Conservation (phyloP, 371 early-diverging fungal genomes). For the Sporodiniella umbellata region DNA sequence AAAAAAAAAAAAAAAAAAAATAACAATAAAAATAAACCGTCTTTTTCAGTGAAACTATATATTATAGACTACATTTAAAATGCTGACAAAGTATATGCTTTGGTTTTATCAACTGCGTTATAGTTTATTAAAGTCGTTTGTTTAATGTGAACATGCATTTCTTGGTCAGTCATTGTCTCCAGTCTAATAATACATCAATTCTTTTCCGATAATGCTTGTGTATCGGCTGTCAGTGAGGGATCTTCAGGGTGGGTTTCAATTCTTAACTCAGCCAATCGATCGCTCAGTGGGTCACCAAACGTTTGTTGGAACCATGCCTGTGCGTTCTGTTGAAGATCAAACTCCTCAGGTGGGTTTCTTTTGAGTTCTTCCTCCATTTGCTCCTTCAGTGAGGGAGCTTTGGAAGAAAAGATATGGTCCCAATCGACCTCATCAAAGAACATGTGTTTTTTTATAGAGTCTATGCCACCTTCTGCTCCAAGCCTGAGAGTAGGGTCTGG, state of each 20-base stretch:
- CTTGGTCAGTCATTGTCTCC: too few species aligned
- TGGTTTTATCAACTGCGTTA: too few species aligned
- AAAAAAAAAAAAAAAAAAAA: not conserved
- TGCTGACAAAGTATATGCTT: too few species aligned
- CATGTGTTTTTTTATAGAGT: conserved; percentile 78
- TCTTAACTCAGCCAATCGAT: not conserved
- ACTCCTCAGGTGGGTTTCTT: conserved; percentile 13
- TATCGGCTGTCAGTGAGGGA: too few species aligned
- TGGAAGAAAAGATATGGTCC: conserved; percentile 50
- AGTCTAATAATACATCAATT: too few species aligned
- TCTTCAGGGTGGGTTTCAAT: too few species aligned
- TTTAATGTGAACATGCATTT: too few species aligned
- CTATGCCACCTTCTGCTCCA: conserved; percentile 65
- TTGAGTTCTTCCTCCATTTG: conserved; percentile 32
- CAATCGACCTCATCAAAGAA: conserved; percentile 92
- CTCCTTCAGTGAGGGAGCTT: conserved; percentile 27
- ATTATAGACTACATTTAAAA: too few species aligned
- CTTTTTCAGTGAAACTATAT: too few species aligned
- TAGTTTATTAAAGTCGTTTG: too few species aligned
- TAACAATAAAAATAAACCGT: not conserved
- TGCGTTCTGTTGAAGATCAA: not conserved
- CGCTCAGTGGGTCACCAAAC: conserved; percentile 1
- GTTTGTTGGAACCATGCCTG: not conserved
- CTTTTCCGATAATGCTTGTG: too few species aligned
- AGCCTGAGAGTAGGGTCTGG: conserved; percentile 73